These are phyloP conservation scores for Kokia cookei DNA, from an alignment of 441 rosid species.

Conservation along the genomic window DNA sequence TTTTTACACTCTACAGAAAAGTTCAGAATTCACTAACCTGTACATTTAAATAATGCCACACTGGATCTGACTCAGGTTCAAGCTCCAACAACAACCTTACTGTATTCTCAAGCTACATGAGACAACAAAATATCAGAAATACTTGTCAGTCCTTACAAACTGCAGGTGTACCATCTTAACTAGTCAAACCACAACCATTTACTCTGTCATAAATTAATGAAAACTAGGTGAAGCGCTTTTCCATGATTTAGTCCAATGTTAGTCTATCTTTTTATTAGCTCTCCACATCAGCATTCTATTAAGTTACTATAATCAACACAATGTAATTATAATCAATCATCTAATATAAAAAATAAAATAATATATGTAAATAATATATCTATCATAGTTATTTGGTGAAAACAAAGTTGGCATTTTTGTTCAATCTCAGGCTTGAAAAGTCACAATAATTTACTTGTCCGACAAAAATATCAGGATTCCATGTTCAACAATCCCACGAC, in stretches of 20 bases:
- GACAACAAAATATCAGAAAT: conserved; percentile 10
- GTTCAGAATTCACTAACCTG: conserved; percentile 56
- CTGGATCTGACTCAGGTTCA: conserved; percentile 96
- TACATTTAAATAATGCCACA: conserved; percentile 91
- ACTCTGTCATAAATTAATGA: not conserved
- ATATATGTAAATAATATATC: not conserved
- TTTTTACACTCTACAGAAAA: not conserved
- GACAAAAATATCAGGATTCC: not conserved
- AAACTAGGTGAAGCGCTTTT: not conserved
- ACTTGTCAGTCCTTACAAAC: not conserved
- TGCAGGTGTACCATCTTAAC: not conserved
- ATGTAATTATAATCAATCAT: not conserved
- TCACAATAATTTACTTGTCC: not conserved
- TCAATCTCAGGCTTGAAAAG: not conserved
- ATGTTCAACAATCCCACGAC: not conserved
- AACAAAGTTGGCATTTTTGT: not conserved
- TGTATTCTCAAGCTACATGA: conserved; percentile 85
- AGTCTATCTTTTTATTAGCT: not conserved
- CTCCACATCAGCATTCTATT: not conserved
- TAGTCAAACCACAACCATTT: not conserved
- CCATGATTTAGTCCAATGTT: not conserved
- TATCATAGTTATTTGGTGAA: not conserved
- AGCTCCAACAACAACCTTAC: conserved; percentile 94
- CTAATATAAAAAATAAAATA: not conserved
- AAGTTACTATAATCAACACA: not conserved